A percentile compares a stretch with the other conserved stretches of the same genome.
These are phyloP conservation scores for Hypoxylon perforatum DNA, from an alignment of 495 filamentous ascomycete species.

Conservation along the genomic window DNA sequence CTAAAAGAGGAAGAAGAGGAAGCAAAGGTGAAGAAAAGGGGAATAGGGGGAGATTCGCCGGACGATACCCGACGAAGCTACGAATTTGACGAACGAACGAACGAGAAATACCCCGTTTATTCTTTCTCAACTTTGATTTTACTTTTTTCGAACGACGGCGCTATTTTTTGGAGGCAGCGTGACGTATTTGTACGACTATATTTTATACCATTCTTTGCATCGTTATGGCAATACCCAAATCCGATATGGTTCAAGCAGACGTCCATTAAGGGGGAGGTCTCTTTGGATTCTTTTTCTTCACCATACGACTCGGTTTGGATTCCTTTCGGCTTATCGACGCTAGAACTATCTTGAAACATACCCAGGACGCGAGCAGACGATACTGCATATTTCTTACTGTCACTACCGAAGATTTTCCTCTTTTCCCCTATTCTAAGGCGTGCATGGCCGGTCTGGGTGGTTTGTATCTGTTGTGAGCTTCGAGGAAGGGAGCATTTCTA, in stretches of 20 bases:
- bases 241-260: slow-evolving; percentile 32
- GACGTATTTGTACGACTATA: slow-evolving; percentile 43
- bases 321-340: slow-evolving; percentile 15
- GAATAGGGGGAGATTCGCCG: slow-evolving; percentile 13
- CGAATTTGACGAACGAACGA: slow-evolving; percentile 41
- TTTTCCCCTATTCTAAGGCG: slow-evolving; percentile 7
- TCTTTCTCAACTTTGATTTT: slow-evolving; percentile 24
- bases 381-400: slow-evolving; percentile 32
- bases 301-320: slow-evolving; percentile 6
- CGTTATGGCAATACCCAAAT: slow-evolving; percentile 38
- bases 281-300: slow-evolving; percentile 16
- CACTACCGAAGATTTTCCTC: slow-evolving; percentile 27
- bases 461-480: slow-evolving; percentile 7
- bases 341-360: slow-evolving; percentile 15
- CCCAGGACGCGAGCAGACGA: slow-evolving; percentile 13
- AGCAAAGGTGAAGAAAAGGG: background rate
- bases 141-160: slow-evolving; percentile 18
- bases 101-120: slow-evolving; percentile 36
- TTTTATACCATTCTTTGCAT: slow-evolving; percentile 43
- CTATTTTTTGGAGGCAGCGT: slow-evolving; percentile 31
- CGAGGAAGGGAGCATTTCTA: background rate
- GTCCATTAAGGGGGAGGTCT: slow-evolving; percentile 7
- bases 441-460: slow-evolving; percentile 3
- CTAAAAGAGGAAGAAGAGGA: no score
- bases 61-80: slow-evolving; percentile 37